Conservation (phyloP, 169 alveolate species). For the Plasmodium ovale region DNA sequence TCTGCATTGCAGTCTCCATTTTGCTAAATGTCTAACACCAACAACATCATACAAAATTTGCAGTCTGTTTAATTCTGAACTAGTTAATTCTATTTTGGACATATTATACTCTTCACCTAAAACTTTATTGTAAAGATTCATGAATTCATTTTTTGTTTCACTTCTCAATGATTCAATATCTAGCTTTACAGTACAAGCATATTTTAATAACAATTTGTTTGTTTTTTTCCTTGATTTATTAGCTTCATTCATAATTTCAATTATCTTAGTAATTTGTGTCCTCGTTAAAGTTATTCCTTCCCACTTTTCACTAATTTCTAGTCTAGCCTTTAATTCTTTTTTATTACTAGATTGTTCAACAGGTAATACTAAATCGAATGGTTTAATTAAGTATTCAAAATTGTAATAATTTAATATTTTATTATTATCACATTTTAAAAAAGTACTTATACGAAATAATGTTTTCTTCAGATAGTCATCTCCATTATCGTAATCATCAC, state of each 20-base stretch:
- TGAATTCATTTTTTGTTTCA: slow-evolving; percentile 85
- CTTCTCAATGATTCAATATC: slow-evolving; percentile 86
- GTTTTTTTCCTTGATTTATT: slow-evolving; percentile 79
- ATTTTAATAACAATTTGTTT: slow-evolving; percentile 81
- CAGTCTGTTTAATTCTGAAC: slow-evolving; percentile 79
- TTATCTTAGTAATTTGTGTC: slow-evolving; percentile 82
- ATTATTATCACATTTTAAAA: slow-evolving; percentile 62
- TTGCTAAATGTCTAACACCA: slow-evolving; percentile 88
- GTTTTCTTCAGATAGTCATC: slow-evolving; percentile 58
- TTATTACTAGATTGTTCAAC: slow-evolving; percentile 76
- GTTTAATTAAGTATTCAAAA: slow-evolving; percentile 78
- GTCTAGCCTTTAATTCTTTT: slow-evolving; percentile 80
- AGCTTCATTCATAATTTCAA: slow-evolving; percentile 84
- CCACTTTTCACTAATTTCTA: slow-evolving; percentile 80
- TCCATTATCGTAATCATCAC: slow-evolving; percentile 10
- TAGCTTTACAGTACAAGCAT: slow-evolving; percentile 83
- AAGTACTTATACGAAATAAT: slow-evolving; percentile 22
- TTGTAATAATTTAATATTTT: slow-evolving; percentile 51
- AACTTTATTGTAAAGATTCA: slow-evolving; percentile 83
- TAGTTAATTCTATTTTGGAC: slow-evolving; percentile 70
- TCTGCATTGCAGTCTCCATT: slow-evolving; percentile 86
- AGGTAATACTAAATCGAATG: slow-evolving; percentile 73
- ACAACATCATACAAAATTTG: slow-evolving; percentile 85
- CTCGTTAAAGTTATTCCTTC: slow-evolving; percentile 84
- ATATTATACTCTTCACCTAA: slow-evolving; percentile 70